Evolutionary conservation across 495 filamentous ascomycete species (phyloP), one percentile per base, ranked within the genome.

Genomic region (Aspergillus kassunensis): DNA sequence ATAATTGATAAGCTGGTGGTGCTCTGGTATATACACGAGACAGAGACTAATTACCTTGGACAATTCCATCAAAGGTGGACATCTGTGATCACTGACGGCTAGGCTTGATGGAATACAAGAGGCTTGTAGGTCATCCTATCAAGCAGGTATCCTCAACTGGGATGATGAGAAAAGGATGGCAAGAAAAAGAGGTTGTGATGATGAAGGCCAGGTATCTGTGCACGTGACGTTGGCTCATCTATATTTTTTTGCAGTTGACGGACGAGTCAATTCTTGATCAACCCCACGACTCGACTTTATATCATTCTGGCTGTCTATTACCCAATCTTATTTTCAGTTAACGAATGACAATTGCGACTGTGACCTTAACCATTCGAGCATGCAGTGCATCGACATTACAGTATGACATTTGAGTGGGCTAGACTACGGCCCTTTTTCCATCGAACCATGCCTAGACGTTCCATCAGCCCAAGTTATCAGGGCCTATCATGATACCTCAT

Each of bases 21-120:
- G 13, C 11, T 15, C 7, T 19, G 51, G 40, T 30, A 47, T 40
- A n/a, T 43, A 24, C 42, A 41, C n/a, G 40, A 36, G 25, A 19
- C 24, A 30, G 20, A 13, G 48, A 43, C 66, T 29, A 10, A 18
- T 12, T 61, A 81, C 81, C 82, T 55, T 70, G 62, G 20, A 91
- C 69, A 31, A 88, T 63, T 20, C 89, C 89, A 54, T 87, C 79
- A 70, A 93, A 93, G 21, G 89, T 91, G 36, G 89, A 93, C 88
- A 91, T 89, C 9, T 33, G 51, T 23, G 45, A 47, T 44, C 15
- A 12, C 29, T 13, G 39, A 43, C 21, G 29, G 36, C 29, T 8
- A 6, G 8, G 8, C 44, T 19, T 15, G n/a, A 42, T 0, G 13
- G 19, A 9, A 23, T 10, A 16, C 2, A 20, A 11, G 18, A 0